These are phyloP conservation scores for Leccinum angustisporum DNA, from an alignment of 1,284 basidiomycete genomes.

Conservation along the genomic window DNA sequence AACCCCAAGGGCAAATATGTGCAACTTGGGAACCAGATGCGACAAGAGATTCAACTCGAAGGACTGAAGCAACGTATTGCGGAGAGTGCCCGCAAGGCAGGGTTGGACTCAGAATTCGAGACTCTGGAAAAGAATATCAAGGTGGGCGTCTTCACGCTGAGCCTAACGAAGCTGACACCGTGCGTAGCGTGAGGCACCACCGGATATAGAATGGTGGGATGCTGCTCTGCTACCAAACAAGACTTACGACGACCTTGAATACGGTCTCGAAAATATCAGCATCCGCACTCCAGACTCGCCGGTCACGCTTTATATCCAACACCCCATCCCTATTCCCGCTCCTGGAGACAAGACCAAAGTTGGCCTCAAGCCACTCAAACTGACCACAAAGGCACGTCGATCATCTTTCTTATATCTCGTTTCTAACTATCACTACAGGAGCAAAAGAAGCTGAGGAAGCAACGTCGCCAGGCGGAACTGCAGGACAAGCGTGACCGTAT, in stretches of 20 bases:
- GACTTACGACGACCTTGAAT: conserved; percentile 73
- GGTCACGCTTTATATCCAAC: conserved; percentile 91
- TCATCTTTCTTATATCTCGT: not conserved
- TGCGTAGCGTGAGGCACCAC: conserved; percentile 75
- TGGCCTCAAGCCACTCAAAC: conserved; percentile 78
- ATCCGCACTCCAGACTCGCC: conserved; percentile 71
- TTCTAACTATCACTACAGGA: conserved; percentile 51
- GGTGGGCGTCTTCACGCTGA: conserved; percentile 42
- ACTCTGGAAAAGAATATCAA: conserved; percentile 85
- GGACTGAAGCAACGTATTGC: conserved; percentile 91
- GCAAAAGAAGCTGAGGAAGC: conserved; percentile 94
- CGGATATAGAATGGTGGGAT: conserved; percentile 98
- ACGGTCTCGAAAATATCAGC: conserved; percentile 56
- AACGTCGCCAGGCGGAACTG: conserved; percentile 84
- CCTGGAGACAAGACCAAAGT: conserved; percentile 83
- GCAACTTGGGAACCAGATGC: conserved; percentile 78
- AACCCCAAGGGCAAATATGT: conserved; percentile 91
- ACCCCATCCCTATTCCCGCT: conserved; percentile 94
- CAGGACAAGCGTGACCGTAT: conserved; percentile 96
- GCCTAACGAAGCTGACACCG: conserved; percentile 3
- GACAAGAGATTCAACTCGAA: conserved; percentile 86
- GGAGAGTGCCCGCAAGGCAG: conserved; percentile 89
- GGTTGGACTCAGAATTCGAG: conserved; percentile 89
- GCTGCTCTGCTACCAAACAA: conserved; percentile 78
- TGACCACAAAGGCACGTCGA: conserved; percentile 75